Evolutionary conservation across 768 basidiomycete species (phyloP), one percentile per base, ranked within the genome.

Genomic region (Exidia glandulosa): DNA sequence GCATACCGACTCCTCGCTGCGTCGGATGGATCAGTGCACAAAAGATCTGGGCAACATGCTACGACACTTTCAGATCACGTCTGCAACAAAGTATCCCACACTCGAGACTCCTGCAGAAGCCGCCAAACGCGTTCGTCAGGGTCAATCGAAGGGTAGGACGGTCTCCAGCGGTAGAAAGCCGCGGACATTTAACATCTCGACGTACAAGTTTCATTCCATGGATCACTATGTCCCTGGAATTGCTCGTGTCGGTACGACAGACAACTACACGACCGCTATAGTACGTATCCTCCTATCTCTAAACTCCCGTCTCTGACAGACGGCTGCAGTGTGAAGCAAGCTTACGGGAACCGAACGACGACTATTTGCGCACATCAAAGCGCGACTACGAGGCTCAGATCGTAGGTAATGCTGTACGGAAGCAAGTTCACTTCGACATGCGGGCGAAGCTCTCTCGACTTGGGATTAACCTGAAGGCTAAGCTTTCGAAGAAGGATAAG

Each of bases 181-280:
- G 57, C 64, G 69, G 30, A 61, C 48, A 1, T 67, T 73, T 36
- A 73, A 70, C 37, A 32, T 74, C 0, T 19, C 16, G 0, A 76
- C 71, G 2, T 71, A 69, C 61, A 78, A 77, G 47, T 32, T 66
- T 0, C 74, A 75, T 62, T 63, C 70, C 0, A 57, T 78, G 0
- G 72, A 70, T 0, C 69, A 77, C 56, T 74, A 75, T 45, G 60
- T 66, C 0, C 25, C 45, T 0, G 52, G 58, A 0, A 75, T 77
- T 7, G 14, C 27, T 0, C 1, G 2, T 0, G 70, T 65, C 45
- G 73, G 77, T 0, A 72, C 72, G 0, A 71, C 70, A 2, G 73
- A 79, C 41, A 66, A 64, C 1, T 77, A 73, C 59, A 71, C 72
- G 0, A 77, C 74, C 1, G 70, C 75, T 31, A 47, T 66, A 7